Percentiles rank a stretch among this genome's conserved stretches.
These are phyloP conservation scores for Penicillium sp. DNA, from an alignment of 2,329 filamentous ascomycete genomes.

Conservation along the genomic window DNA sequence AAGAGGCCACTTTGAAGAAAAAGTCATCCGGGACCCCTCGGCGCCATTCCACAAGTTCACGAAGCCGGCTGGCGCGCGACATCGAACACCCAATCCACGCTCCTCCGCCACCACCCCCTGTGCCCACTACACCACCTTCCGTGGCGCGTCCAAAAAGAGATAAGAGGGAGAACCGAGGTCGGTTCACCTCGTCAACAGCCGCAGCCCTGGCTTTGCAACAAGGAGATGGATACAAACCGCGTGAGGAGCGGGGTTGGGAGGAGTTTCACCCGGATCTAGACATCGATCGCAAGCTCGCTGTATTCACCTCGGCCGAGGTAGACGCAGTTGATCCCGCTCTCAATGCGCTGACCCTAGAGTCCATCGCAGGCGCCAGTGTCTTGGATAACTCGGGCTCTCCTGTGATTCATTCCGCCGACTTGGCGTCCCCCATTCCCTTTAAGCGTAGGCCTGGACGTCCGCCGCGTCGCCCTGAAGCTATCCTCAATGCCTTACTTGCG, in stretches of 20 bases:
- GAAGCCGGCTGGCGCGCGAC: slow-evolving; percentile 58
- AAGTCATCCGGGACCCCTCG: slow-evolving; percentile 37
- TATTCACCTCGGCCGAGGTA: slow-evolving; percentile 82
- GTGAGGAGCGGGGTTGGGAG: slow-evolving; percentile 95
- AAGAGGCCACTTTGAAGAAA: slow-evolving; percentile 27
- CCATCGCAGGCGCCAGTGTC: slow-evolving; percentile 31
- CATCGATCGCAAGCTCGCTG: slow-evolving; percentile 76
- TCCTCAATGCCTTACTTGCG: slow-evolving; percentile 63
- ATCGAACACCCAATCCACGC: slow-evolving; percentile 35
- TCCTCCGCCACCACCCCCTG: slow-evolving; percentile 35
- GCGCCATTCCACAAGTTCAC: slow-evolving; percentile 53
- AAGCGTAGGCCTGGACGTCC: slow-evolving; percentile 67
- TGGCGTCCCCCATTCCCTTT: slow-evolving; percentile 46
- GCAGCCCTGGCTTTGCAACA: slow-evolving; percentile 87
- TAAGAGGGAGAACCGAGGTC: slow-evolving; percentile 58
- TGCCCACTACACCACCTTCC: slow-evolving; percentile 44
- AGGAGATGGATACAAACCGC: slow-evolving; percentile 93
- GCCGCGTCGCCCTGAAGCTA: slow-evolving; percentile 64
- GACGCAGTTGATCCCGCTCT: slow-evolving; percentile 68
- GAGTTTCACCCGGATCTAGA: slow-evolving; percentile 96
- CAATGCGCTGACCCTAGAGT: slow-evolving; percentile 44
- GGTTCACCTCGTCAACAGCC: slow-evolving; percentile 80
- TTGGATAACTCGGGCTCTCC: slow-evolving; percentile 46
- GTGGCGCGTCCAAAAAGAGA: slow-evolving; percentile 46
- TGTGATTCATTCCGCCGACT: slow-evolving; percentile 45